Conservation (phyloP, 768 basidiomycete species). For the Leccinum barrowsii region DNA sequence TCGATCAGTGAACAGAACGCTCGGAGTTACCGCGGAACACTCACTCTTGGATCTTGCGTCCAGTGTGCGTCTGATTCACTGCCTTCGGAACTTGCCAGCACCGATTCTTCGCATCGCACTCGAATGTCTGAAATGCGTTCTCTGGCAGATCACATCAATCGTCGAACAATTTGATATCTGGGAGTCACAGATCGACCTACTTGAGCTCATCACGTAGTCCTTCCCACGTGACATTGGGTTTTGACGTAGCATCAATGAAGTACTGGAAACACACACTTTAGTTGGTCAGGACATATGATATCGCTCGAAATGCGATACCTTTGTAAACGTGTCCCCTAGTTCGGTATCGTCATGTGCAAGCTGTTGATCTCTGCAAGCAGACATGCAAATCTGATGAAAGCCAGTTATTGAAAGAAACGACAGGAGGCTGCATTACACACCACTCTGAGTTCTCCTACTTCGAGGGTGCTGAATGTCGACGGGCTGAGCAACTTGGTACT, state of each 20-base stretch:
- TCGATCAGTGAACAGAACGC: neutral
- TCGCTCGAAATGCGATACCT: slow-evolving; percentile 5
- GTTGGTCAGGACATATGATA: neutral
- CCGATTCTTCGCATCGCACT: slow-evolving; percentile 6
- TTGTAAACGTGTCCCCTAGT: slow-evolving; percentile 22
- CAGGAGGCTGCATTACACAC: slow-evolving; percentile 4
- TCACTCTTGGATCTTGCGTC: slow-evolving; percentile 23
- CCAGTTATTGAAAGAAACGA: neutral
- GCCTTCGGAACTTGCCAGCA: neutral
- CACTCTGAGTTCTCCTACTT: slow-evolving; percentile 18
- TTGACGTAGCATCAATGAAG: slow-evolving; percentile 15
- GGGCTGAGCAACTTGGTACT: slow-evolving; percentile 3
- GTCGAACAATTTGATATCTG: neutral
- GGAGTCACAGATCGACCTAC: slow-evolving; percentile 4
- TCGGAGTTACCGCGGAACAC: slow-evolving; percentile 3
- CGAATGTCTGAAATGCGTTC: slow-evolving; percentile 12
- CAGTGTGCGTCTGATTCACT: neutral
- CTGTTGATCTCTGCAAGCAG: slow-evolving; percentile 26
- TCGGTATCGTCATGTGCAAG: slow-evolving; percentile 22
- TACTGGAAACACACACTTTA: slow-evolving; percentile 4
- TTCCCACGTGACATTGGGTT: slow-evolving; percentile 16
- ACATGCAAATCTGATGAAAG: neutral
- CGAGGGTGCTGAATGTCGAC: neutral
- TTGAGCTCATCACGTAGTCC: slow-evolving; percentile 16
- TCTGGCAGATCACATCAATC: slow-evolving; percentile 4